Evolutionary conservation across 208 protist species (phyloP), one percentile per base, ranked within the genome.

Genomic region (Endotrypanum monterogeii): DNA sequence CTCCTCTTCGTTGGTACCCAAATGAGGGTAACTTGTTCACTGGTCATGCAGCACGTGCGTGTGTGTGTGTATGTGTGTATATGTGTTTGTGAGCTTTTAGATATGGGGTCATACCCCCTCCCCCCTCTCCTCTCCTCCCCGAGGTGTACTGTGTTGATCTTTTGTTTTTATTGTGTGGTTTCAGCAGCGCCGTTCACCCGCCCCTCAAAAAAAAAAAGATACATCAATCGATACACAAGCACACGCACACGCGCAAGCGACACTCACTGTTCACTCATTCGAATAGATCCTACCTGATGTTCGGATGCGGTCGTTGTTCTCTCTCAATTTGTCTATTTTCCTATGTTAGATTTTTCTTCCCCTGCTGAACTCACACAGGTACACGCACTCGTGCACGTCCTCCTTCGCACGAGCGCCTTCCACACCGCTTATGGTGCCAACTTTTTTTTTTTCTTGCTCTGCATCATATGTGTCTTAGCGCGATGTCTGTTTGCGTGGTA

Each of bases 401-500:
- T 41, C 9, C 28, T 65, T 65, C 9, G 14, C 14, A 39, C 20
- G 51, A 41, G 60, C 28, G 4, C 35, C 30, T 65, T 20, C 46
- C 18, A 28, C 18, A 28, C 18, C 30, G 35, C 23, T 18, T 23
- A 57, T 58, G 41, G 9, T 72, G 56, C 35, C 18, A 65, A 63
- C 18, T 11, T 60, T 2, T 25, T 7, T 48, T 23, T 63, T 62
- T 74, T 77, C 58, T 56, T 75, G 48, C 44, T 72, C 18, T 65
- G 23, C 62, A 73, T 37, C 46, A 46, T 44, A n/a, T 65, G 37
- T 39, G 23, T 11, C 20, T n/a, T 0, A 14, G 14, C 23, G 60
- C 44, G 6, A 30, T 67, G 55, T 56, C 28, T 41, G 30, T 72
- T 54, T 48, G 44, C 23, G 30, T 46, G 30, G 30, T n/a, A 8